These are phyloP conservation scores for Fusarium fracticaudum DNA, from an alignment of 2,329 filamentous ascomycete genomes.

Conservation along the genomic window DNA sequence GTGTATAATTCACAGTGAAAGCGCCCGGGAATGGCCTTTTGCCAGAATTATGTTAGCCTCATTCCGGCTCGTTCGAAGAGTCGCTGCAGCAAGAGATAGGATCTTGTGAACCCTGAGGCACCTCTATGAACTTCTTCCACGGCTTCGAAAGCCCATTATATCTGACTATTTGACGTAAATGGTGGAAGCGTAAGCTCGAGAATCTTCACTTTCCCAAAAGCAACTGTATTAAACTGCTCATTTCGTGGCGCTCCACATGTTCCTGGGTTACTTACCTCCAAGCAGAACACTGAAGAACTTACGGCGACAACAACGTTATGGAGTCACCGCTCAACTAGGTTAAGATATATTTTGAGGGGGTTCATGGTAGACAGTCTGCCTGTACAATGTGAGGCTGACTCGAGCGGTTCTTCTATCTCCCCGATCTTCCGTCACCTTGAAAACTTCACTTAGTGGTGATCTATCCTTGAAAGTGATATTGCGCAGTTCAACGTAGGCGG, in stretches of 20 bases:
- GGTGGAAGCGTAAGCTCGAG: neutral
- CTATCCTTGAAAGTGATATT: neutral
- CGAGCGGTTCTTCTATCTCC: neutral
- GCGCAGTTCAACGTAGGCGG: neutral
- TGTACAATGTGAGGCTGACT: neutral
- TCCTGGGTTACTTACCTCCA: neutral
- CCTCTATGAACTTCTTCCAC: neutral
- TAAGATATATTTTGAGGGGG: too few relatives aligned
- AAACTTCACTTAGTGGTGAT: neutral
- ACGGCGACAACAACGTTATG: neutral
- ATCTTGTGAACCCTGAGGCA: neutral
- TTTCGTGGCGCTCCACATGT: neutral
- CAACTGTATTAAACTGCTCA: neutral
- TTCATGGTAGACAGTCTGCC: neutral
- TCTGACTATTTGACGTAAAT: neutral
- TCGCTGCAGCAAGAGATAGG: neutral
- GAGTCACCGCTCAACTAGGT: neutral
- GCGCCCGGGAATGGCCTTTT: too few relatives aligned
- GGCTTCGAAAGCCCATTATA: neutral
- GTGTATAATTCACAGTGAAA: neutral
- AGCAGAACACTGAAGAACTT: neutral
- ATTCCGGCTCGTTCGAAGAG: neutral
- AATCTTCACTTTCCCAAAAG: neutral
- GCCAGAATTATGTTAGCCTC: neutral
- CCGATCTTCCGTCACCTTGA: neutral